Evolutionary conservation across 352 stramenopile species (phyloP), one percentile per base, ranked within the genome.

Genomic region (Globisporangium spinosum): DNA sequence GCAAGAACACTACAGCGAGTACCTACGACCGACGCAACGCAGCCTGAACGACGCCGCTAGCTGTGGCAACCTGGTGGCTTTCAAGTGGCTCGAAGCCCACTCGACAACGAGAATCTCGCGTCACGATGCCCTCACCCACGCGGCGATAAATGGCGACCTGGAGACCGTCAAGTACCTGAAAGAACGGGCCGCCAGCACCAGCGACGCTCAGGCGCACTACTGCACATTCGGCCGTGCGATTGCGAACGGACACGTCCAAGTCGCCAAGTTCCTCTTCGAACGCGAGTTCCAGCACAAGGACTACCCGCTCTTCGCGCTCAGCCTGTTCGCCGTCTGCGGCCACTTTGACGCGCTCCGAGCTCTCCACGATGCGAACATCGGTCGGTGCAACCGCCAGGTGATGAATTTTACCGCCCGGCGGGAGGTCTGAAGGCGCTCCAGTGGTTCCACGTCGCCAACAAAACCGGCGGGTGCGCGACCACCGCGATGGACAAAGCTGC

Each of bases 191-290:
- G 1, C 23, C 51, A 57, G 9, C 23, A 57, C 5, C 10, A 57
- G 22, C 51, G 51, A 34, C 32, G 22, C 17, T 22, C 10, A 12
- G 22, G 27, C 51, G 51, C 51, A 57, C 23, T 57, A 57, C 51
- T 57, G 51, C 22, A 23, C 27, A 7, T 45, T 65, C 17, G 43
- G 29, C 49, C 27, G 27, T 29, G 56, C 56, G 17, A 55, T 65
- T 35, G 60, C 23, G 15, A 65, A 58, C 35, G 49, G 27, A 5
- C 27, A 61, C 29, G 15, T 61, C 25, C 8, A 61, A 3, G 56
- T 61, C 56, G 51, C 51, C 22, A 57, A 25, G 51, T 57, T 32
- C 51, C 51, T 57, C n/a, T 57, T 57, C 22, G 51, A 57, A 13
- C 51, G 6, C 23, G 51, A 57, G 51, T 57, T 57, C 23, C 51